These are phyloP conservation scores for Debaryomycetaceae sp. DNA, from an alignment of 1,139 yeast genomes.

Conservation along the genomic window DNA sequence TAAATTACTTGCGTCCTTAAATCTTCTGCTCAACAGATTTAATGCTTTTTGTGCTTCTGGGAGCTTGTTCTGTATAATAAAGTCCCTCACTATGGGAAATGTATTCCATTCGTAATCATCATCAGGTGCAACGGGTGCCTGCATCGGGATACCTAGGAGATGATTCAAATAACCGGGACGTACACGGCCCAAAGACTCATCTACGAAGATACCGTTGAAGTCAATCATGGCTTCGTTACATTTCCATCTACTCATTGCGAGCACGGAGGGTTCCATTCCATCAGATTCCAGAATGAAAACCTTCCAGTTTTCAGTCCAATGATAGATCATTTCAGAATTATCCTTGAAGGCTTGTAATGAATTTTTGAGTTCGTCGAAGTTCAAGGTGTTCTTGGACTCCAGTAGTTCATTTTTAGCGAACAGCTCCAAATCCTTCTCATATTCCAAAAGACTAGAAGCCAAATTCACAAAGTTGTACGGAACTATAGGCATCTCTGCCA, in stretches of 20 bases:
- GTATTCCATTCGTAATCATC: constrained; percentile 54
- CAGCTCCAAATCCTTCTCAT: constrained; percentile 46
- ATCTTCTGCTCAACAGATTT: background rate
- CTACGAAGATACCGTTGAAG: constrained; percentile 54
- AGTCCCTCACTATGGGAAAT: constrained; percentile 75
- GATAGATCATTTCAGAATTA: constrained; percentile 25
- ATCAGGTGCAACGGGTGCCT: constrained; percentile 42
- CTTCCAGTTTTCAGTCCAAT: constrained; percentile 57
- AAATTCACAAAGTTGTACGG: constrained; percentile 62
- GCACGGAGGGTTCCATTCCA: constrained; percentile 64
- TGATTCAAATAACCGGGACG: constrained; percentile 69
- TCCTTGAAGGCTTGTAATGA: constrained; percentile 21
- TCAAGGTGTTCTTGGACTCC: constrained; percentile 16
- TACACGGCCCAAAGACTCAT: constrained; percentile 43
- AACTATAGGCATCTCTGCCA: constrained; percentile 71
- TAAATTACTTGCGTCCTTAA: background rate
- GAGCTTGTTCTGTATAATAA: constrained; percentile 46
- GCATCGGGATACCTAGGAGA: constrained; percentile 66
- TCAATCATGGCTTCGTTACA: constrained; percentile 69
- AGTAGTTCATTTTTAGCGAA: constrained; percentile 28
- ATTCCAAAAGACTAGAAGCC: constrained; percentile 41
- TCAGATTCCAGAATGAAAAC: constrained; percentile 29
- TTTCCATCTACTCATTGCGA: constrained; percentile 69
- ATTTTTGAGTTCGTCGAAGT: constrained; percentile 22
- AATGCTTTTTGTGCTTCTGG: constrained; percentile 13